Percentiles rank a stretch among this genome's conserved stretches.
Evolutionary conservation across 2,329 filamentous ascomycete species (phyloP).

Genomic region (Botrytis aclada): DNA sequence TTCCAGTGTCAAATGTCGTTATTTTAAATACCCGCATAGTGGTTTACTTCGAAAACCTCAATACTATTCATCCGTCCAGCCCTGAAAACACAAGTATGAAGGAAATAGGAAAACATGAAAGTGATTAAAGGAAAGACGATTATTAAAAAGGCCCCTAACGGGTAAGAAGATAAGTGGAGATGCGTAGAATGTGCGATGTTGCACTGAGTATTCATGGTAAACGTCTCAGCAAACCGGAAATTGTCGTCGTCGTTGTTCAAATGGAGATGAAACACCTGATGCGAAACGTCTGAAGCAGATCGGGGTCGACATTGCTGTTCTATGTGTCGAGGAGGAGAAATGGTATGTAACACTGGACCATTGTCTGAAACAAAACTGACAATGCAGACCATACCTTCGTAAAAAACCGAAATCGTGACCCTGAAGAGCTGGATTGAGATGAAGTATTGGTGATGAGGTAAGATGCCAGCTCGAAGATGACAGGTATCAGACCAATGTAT

Average conservation of each 20-base stretch:
- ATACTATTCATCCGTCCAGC: neutral
- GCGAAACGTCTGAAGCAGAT: neutral
- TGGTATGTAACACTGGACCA: neutral
- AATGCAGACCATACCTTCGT: neutral
- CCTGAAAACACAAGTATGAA: neutral
- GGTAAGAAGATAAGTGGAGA: neutral
- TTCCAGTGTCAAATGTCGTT: neutral
- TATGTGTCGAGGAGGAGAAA: neutral
- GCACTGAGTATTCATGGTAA: neutral
- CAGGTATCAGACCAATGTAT: neutral
- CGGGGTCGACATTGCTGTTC: neutral
- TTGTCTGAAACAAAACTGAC: neutral
- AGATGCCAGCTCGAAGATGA: neutral
- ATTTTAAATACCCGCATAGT: neutral
- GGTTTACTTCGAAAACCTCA: neutral
- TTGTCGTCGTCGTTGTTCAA: rapidly evolving
- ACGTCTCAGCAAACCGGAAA: neutral
- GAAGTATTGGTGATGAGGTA: neutral
- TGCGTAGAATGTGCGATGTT: neutral
- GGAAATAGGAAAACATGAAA: neutral
- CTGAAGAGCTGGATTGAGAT: neutral
- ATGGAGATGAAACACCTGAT: neutral
- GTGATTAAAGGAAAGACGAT: neutral
- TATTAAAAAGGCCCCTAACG: neutral
- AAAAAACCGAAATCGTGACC: neutral